These are phyloP conservation scores for Saprolegnia parasitica DNA, from an alignment of 352 stramenopile species.

Conservation along the genomic window DNA sequence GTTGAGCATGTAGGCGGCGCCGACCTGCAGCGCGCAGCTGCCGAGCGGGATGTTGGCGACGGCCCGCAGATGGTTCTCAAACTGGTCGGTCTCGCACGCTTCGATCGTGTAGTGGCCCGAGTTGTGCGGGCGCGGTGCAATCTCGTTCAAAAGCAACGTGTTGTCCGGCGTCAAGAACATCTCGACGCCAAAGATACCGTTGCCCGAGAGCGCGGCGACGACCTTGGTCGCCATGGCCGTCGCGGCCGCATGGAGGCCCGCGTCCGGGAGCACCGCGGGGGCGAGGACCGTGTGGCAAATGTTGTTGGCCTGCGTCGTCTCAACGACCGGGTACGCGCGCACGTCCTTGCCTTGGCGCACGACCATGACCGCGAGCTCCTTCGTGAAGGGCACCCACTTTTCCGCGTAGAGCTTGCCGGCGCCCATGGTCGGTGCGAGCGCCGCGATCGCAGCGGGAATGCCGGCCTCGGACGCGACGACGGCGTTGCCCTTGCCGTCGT, in stretches of 20 bases:
- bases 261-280: constrained; percentile 64
- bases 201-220: constrained; percentile 75
- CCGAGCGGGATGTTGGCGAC: constrained; percentile 93
- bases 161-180: constrained; percentile 90
- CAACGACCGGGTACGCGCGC: constrained; percentile 93
- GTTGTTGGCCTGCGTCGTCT: constrained; percentile 95
- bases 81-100: constrained; percentile 95
- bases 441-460: constrained; percentile 78
- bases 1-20: constrained; percentile 89
- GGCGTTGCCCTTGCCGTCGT: constrained; percentile 97
- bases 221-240: constrained; percentile 55
- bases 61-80: constrained; percentile 97
- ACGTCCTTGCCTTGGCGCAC: constrained; percentile 75
- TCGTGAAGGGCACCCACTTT: constrained; percentile 96
- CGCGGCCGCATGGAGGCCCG: constrained; percentile 41
- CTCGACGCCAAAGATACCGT: constrained; percentile 96
- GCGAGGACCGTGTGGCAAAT: constrained; percentile 96
- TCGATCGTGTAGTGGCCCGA: constrained; percentile 99
- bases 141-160: constrained; percentile 95
- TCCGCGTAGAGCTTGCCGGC: constrained; percentile 88
- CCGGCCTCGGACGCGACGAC: constrained; percentile 80
- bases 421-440: constrained; percentile 47
- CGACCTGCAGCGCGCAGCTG: constrained; percentile 88
- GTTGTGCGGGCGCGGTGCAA: constrained; percentile 97
- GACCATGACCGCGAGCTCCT: constrained; percentile 97